phyloP scores from a whole-genome alignment of 176 grass and related monocot genomes.

The Thalia dealbata region DNA sequence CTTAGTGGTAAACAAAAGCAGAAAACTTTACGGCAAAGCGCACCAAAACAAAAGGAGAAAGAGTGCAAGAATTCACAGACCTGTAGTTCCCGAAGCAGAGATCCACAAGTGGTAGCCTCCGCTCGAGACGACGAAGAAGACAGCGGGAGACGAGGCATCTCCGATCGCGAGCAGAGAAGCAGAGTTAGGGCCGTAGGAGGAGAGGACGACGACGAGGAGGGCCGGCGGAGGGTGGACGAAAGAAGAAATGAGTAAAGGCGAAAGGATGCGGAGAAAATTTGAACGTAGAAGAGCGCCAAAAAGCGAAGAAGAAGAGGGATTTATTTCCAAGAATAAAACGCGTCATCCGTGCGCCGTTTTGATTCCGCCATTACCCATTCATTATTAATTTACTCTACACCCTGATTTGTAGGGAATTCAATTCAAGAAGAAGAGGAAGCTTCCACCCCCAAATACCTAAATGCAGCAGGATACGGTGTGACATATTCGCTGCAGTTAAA shows the following conservation, averaged over 20 bases:
- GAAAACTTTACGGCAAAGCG: not conserved
- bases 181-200: not conserved
- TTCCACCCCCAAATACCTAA: no score
- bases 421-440: no score
- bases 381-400: no score
- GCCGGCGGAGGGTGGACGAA: not conserved
- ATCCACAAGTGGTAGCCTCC: conserved; percentile 45
- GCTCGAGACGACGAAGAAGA: conserved; percentile 19
- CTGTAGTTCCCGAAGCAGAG: conserved; percentile 75
- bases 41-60: not conserved
- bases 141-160: conserved; percentile 27
- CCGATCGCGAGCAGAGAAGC: not conserved
- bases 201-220: not conserved
- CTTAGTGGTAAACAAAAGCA: not conserved
- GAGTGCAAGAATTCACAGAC: conserved; percentile 16
- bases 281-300: conserved; percentile 37
- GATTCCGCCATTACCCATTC: not conserved
- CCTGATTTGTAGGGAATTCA: not conserved
- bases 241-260: not conserved
- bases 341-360: not conserved
- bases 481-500: no score
- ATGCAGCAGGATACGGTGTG: no score
- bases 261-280: conserved; percentile 7
- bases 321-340: conserved; percentile 13
- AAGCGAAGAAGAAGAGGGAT: conserved; percentile 12